These are phyloP conservation scores for Nematocida homosporus DNA, from an alignment of 371 early-diverging fungal species.

Conservation along the genomic window DNA sequence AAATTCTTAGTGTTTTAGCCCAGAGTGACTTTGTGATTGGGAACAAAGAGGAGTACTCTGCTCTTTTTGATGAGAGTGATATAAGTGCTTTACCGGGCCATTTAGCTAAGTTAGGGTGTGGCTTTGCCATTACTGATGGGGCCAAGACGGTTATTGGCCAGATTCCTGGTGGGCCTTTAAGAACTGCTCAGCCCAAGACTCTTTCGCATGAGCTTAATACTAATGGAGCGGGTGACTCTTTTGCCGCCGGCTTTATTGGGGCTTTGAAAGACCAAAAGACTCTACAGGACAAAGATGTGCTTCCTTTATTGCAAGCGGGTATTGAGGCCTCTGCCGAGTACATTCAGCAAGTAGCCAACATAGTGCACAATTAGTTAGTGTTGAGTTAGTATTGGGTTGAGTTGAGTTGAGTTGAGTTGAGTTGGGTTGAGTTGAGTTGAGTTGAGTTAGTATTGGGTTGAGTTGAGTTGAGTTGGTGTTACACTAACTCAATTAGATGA, in stretches of 20 bases:
- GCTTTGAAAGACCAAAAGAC: not conserved
- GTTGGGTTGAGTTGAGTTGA: too few relatives aligned
- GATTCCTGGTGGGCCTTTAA: conserved; percentile 35
- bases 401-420: too few relatives aligned
- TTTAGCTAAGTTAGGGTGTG: conserved; percentile 22
- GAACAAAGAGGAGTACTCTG: conserved; percentile 41
- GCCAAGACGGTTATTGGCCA: conserved; percentile 20
- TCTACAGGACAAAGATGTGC: conserved; percentile 4
- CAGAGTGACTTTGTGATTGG: conserved; percentile 50
- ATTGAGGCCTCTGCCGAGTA: conserved; percentile 4
- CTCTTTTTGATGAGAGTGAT: not conserved
- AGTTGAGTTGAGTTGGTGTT: too few relatives aligned
- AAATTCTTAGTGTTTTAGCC: conserved; percentile 9
- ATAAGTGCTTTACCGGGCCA: conserved; percentile 1
- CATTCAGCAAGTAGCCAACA: not conserved
- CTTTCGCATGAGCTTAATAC: not conserved
- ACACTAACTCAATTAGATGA: too few relatives aligned
- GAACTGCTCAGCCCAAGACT: not conserved
- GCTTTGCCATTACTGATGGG: conserved; percentile 52
- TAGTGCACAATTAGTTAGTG: not conserved
- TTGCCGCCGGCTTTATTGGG: conserved; percentile 52
- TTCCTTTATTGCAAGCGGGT: conserved; percentile 25
- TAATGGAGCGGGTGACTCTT: conserved; percentile 52
- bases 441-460: too few relatives aligned
- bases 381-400: too few relatives aligned